phyloP scores from a whole-genome alignment of 495 filamentous ascomycete genomes.

The Cryomyces minteri region DNA sequence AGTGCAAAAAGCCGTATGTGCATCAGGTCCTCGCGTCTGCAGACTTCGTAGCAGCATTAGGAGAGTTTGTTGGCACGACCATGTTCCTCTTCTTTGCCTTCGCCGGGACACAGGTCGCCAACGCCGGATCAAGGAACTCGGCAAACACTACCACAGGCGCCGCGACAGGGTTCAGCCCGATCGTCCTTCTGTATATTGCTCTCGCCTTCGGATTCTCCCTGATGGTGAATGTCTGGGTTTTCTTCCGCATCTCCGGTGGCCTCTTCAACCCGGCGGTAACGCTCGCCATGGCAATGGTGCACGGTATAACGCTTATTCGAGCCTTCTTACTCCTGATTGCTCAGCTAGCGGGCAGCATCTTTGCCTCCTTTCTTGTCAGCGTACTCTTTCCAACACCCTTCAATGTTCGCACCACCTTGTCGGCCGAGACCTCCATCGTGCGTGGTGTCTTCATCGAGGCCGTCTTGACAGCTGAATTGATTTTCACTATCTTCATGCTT shows the following conservation, averaged over 20 bases:
- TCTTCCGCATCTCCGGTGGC: conserved; percentile 18
- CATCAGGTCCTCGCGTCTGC: neutral
- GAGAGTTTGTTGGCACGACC: conserved; percentile 20
- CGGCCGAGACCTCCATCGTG: conserved; percentile 3
- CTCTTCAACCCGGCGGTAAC: conserved; percentile 15
- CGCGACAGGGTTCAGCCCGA: conserved; percentile 10
- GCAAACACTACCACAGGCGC: conserved; percentile 6
- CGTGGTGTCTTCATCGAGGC: conserved; percentile 12
- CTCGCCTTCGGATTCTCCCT: conserved; percentile 18
- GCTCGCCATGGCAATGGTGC: conserved; percentile 6
- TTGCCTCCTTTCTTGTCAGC: conserved; percentile 6
- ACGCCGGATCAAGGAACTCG: conserved; percentile 2
- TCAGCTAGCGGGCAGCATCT: conserved; percentile 9
- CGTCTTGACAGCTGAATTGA: conserved; percentile 10
- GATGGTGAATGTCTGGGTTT: conserved; percentile 22
- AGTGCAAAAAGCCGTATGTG: conserved; percentile 1
- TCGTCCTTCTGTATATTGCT: conserved; percentile 16
- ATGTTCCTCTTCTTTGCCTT: conserved; percentile 22
- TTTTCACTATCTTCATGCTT: conserved; percentile 17
- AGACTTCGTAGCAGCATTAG: conserved; percentile 13
- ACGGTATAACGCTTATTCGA: conserved; percentile 5
- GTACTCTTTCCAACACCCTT: conserved; percentile 7
- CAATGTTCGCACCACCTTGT: conserved; percentile 11
- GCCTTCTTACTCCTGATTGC: conserved; percentile 6
- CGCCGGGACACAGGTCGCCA: conserved; percentile 18